Percentiles rank a stretch among this genome's conserved stretches.
Conservation (phyloP, 257 asterid genomes). For the Echium plantagineum region DNA sequence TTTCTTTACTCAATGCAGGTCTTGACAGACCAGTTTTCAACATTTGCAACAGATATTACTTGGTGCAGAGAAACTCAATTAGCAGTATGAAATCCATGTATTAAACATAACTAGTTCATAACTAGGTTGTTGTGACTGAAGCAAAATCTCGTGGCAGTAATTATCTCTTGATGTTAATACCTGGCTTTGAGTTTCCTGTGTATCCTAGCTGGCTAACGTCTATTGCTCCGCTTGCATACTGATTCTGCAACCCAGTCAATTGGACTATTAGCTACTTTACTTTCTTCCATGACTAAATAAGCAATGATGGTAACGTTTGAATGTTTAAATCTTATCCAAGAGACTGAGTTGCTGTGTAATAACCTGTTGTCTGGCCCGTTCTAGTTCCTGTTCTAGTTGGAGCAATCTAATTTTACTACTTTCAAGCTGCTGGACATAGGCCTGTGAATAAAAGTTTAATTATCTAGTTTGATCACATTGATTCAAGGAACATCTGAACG, state of each 20-base stretch:
- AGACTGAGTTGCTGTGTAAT: constrained; percentile 19
- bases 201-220: constrained; percentile 52
- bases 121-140: too few species aligned
- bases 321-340: background rate
- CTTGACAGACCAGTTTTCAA: too few species aligned
- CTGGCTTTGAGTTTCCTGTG: constrained; percentile 53
- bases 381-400: constrained; percentile 88
- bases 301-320: background rate
- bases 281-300: constrained; percentile 2
- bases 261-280: constrained; percentile 9
- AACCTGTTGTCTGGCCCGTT: constrained; percentile 63
- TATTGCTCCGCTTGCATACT: constrained; percentile 36
- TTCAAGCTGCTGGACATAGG: constrained; percentile 91
- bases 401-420: constrained; percentile 56
- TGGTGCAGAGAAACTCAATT: too few species aligned
- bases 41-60: too few species aligned
- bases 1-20: too few species aligned
- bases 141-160: too few species aligned
- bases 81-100: too few species aligned
- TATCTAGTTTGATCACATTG: background rate
- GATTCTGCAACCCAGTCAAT: constrained; percentile 37
- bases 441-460: constrained; percentile 31
- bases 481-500: background rate
- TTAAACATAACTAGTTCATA: too few species aligned
- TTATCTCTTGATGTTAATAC: constrained; percentile 17